Percentiles rank a stretch among this genome's conserved stretches.
phyloP scores from a whole-genome alignment of 805 yeast species.

The Groenewaldozyma salmanticensis region DNA sequence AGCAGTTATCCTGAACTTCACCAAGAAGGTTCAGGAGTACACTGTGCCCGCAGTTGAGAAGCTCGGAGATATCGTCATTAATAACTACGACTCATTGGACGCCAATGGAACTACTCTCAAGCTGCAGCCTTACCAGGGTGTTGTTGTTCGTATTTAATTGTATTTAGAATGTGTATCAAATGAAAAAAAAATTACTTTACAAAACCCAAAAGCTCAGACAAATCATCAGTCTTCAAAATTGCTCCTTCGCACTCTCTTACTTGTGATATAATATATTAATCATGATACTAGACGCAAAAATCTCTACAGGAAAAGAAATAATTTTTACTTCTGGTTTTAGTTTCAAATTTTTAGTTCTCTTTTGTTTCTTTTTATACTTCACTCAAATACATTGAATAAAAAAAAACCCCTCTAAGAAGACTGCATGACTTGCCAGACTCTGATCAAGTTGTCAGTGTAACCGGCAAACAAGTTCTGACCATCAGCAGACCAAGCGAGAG shows the following conservation, averaged over 20 bases:
- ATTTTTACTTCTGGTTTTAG: no score
- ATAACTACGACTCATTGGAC: slow-evolving; percentile 6
- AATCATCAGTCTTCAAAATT: no score
- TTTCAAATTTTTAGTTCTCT: no score
- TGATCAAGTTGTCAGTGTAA: slow-evolving; percentile 98
- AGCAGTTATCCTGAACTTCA: slow-evolving; percentile 36
- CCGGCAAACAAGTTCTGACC: slow-evolving; percentile 99
- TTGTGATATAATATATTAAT: no score
- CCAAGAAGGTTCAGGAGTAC: slow-evolving; percentile 27
- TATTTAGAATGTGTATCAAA: not conserved
- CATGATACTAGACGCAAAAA: no score
- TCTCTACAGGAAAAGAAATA: no score
- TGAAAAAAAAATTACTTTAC: no score
- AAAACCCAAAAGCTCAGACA: no score
- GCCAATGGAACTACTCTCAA: slow-evolving; percentile 1
- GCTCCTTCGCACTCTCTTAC: no score
- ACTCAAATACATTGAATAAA: no score
- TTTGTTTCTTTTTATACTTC: no score
- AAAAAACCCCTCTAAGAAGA: slow-evolving; percentile 23
- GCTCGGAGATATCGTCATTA: slow-evolving; percentile 15
- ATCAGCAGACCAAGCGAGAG: slow-evolving; percentile 99
- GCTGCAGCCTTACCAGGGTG: slow-evolving; percentile 10
- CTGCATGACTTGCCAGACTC: slow-evolving; percentile 99
- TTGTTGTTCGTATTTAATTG: slow-evolving; percentile 4
- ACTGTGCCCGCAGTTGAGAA: slow-evolving; percentile 20